A percentile compares a stretch with the other conserved stretches of the same genome.
Evolutionary conservation across 2,329 filamentous ascomycete species (phyloP).

Genomic region (Aspergillus sp.): DNA sequence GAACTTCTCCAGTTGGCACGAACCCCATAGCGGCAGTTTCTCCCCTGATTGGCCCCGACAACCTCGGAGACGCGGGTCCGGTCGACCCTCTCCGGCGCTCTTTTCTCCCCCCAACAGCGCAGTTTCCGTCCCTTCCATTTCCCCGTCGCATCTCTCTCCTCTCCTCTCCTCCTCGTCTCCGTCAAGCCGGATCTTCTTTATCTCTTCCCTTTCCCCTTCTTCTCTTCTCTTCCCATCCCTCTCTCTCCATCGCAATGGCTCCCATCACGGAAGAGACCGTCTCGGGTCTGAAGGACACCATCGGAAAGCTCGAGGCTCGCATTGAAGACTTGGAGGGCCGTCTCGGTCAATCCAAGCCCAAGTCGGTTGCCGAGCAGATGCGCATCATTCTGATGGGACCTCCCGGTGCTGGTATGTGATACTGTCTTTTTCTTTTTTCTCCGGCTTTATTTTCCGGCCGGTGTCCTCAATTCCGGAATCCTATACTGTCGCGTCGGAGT

Average conservation of each 20-base stretch:
- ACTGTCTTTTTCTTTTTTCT: too few relatives aligned
- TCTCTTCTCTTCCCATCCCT: neutral
- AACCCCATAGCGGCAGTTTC: too few relatives aligned
- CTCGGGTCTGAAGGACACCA: constrained; percentile 78
- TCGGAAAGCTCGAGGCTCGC: constrained; percentile 79
- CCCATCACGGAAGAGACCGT: constrained; percentile 78
- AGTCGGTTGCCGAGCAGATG: constrained; percentile 62
- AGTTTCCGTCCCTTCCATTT: constrained; percentile 25
- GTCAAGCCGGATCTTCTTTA: constrained; percentile 19
- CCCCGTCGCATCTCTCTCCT: constrained; percentile 24
- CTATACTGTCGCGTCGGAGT: constrained; percentile 1
- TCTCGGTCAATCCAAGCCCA: constrained; percentile 52
- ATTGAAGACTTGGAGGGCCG: constrained; percentile 80
- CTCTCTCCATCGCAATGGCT: constrained; percentile 63
- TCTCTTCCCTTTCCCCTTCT: constrained; percentile 10
- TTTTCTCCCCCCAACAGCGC: constrained; percentile 17
- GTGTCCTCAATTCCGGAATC: neutral
- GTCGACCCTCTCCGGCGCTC: constrained; percentile 20
- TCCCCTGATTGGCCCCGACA: constrained; percentile 10
- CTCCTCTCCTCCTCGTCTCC: constrained; percentile 3
- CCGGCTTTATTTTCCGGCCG: neutral
- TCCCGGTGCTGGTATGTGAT: constrained; percentile 78
- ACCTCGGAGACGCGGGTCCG: constrained; percentile 30
- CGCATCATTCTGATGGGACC: constrained; percentile 98
- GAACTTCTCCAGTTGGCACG: too few relatives aligned